phyloP scores from a whole-genome alignment of 2,329 filamentous ascomycete genomes.

The Fusarium redolens region DNA sequence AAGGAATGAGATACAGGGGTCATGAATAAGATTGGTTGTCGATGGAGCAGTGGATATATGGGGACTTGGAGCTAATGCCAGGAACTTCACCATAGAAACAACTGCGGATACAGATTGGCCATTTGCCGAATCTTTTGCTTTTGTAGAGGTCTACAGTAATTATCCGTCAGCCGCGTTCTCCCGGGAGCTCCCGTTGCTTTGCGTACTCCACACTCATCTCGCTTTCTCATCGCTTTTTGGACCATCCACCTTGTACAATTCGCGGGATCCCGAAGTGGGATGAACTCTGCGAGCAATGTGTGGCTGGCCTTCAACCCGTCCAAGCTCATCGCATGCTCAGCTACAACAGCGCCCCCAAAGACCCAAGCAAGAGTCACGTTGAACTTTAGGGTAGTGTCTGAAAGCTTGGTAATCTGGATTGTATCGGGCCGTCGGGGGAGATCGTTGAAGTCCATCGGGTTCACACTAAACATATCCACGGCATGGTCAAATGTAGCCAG shows the following conservation, averaged over 20 bases:
- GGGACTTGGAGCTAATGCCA: not conserved
- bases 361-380: not conserved
- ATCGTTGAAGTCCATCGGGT: too few species aligned
- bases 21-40: not conserved
- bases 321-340: not conserved
- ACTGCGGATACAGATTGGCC: too few species aligned
- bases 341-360: too few species aligned
- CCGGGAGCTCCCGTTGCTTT: not conserved
- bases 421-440: too few species aligned
- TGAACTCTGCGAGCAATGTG: fast-evolving
- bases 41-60: not conserved
- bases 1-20: not conserved
- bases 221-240: not conserved
- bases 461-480: not conserved
- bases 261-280: fast-evolving
- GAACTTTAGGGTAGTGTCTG: not conserved
- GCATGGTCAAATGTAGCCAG: not conserved
- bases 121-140: not conserved
- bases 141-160: not conserved
- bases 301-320: not conserved
- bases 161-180: not conserved
- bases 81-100: fast-evolving
- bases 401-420: too few species aligned
- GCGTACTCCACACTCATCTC: not conserved
- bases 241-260: fast-evolving